Evolutionary conservation across 768 basidiomycete genomes (phyloP), one percentile per base, ranked within the genome.

Genomic region (Mycena pura): DNA sequence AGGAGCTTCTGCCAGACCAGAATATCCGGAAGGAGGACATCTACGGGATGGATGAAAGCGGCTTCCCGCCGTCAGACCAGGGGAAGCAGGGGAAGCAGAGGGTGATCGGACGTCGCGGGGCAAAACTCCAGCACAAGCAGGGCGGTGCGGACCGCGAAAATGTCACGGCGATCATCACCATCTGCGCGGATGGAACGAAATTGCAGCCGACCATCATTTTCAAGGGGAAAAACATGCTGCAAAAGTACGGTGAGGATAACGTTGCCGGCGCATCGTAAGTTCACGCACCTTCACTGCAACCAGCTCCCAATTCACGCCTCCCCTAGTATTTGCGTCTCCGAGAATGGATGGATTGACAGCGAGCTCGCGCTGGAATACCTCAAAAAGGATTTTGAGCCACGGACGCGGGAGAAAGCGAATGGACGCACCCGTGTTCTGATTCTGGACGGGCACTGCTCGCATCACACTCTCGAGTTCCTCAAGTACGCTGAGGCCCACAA

Each of bases 391-490:
- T 80, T 80, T 60, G 71, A 82, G 25, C 47, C 63, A 1, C 40
- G 72, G 54, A 82, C 76, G 15, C 48, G 62, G 28, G 74, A 72
- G 39, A 79, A 81, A 53, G 77, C 77, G 13, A 47, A 24, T 17
- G 76, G 76, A 1, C 11, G 53, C 6, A 60, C 68, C 3, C 39
- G 73, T 9, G 65, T 79, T 22, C 70, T 83, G 3, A 34, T 79
- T 27, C 57, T 81, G 10, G 78, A 82, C 70, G 76, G 82, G 1
- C 81, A 82, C 51, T 72, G 65, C 53, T 82, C 77, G 0, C 82
- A 83, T 59, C 75, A 71, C 63, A 72, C 68, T 0, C 51, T 57
- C 13, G 63, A 69, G 7, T 67, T 82, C 43, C 68, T 84, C 22
- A 55, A 76, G 10, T 80, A 70, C 68, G 69, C 72, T 0, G 10